A percentile compares a stretch with the other conserved stretches of the same genome.
These are phyloP conservation scores for Candida pini DNA, from an alignment of 805 yeast genomes.

Conservation along the genomic window DNA sequence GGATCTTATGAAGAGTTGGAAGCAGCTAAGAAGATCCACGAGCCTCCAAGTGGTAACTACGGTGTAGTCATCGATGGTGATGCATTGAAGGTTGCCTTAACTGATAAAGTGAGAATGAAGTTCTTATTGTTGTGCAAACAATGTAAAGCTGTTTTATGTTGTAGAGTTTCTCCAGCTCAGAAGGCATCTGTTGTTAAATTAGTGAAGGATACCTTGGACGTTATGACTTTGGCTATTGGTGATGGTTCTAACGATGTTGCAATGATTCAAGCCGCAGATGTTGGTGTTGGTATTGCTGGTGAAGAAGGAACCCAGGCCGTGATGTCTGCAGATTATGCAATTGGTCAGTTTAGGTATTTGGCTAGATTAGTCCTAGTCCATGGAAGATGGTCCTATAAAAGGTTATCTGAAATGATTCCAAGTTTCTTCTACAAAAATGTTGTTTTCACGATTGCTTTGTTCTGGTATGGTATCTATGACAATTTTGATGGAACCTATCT, in stretches of 20 bases:
- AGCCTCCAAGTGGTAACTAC: slow-evolving; percentile 59
- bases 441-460: slow-evolving; percentile 64
- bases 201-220: slow-evolving; percentile 68
- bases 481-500: slow-evolving; percentile 77
- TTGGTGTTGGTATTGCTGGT: slow-evolving; percentile 88
- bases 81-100: slow-evolving; percentile 54
- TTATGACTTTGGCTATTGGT: slow-evolving; percentile 83
- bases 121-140: slow-evolving; percentile 71
- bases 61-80: slow-evolving; percentile 81
- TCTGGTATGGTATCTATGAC: slow-evolving; percentile 74
- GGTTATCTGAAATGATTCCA: slow-evolving; percentile 81
- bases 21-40: slow-evolving; percentile 52
- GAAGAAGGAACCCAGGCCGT: slow-evolving; percentile 89
- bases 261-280: slow-evolving; percentile 84
- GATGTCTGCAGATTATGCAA: slow-evolving; percentile 82
- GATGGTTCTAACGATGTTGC: slow-evolving; percentile 90
- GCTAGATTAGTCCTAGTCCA: slow-evolving; percentile 65
- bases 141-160: slow-evolving; percentile 76
- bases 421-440: slow-evolving; percentile 76
- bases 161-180: slow-evolving; percentile 86
- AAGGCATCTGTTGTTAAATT: slow-evolving; percentile 78
- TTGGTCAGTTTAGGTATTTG: slow-evolving; percentile 75
- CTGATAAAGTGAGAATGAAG: slow-evolving; percentile 38
- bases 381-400: slow-evolving; percentile 83
- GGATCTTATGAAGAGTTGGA: slow-evolving; percentile 57